Evolutionary conservation across 495 filamentous ascomycete species (phyloP).

Genomic region (Usnea hakonensis): DNA sequence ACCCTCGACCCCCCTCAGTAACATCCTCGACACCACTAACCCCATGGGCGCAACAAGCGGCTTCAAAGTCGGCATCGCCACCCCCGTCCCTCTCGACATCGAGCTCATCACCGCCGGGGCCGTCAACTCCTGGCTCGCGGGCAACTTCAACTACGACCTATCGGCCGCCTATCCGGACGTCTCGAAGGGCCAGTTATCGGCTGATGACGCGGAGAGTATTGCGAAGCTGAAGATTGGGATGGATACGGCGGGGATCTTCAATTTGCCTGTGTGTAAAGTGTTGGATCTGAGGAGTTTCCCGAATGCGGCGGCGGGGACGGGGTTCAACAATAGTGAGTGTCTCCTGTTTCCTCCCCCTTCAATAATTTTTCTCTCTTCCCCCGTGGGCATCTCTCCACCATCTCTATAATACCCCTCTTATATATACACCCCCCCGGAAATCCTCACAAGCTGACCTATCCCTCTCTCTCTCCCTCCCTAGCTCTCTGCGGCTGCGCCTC

Average conservation of each 20-base stretch:
- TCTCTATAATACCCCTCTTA: no score
- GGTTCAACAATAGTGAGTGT: not conserved
- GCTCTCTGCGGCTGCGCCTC: not conserved
- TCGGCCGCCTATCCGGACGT: not conserved
- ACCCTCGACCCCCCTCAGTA: not conserved
- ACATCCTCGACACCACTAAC: not conserved
- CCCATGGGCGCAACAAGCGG: not conserved
- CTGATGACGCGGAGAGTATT: not conserved
- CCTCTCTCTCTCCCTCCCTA: not conserved
- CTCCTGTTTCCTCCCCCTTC: no score
- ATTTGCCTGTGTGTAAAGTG: constrained; percentile 11
- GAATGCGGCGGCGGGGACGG: not conserved
- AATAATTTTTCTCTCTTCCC: no score
- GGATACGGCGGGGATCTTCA: constrained; percentile 9
- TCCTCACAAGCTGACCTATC: no score
- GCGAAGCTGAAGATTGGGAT: not conserved
- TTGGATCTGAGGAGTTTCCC: constrained; percentile 13
- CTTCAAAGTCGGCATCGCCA: not conserved
- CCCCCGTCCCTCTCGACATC: not conserved
- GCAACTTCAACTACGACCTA: constrained; percentile 13
- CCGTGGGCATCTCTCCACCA: no score
- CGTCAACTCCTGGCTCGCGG: constrained; percentile 11
- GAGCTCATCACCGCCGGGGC: not conserved
- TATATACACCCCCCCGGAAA: no score
- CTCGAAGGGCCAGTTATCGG: not conserved